Evolutionary conservation across 2,329 filamentous ascomycete species (phyloP).

Genomic region (Penicillium verrucosum): DNA sequence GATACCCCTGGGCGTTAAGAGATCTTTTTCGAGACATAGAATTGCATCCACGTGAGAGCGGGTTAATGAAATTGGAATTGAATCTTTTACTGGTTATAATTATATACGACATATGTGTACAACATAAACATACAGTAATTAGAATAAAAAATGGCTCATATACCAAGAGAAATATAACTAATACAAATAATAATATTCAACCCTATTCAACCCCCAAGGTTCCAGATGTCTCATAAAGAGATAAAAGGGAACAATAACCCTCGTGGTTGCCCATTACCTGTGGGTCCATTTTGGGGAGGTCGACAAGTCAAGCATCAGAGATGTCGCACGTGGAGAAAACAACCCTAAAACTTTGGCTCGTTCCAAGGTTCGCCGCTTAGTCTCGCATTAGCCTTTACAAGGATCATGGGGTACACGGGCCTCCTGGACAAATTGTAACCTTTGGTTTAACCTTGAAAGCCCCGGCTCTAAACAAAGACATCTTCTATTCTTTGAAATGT

Average conservation of each 20-base stretch:
- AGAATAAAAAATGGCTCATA: neutral
- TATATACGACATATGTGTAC: too few relatives aligned
- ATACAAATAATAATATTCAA: too few relatives aligned
- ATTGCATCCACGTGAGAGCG: too few relatives aligned
- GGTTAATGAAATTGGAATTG: neutral
- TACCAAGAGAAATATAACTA: neutral
- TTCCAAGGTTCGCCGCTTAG: neutral
- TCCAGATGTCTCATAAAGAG: neutral
- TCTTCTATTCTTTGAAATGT: neutral
- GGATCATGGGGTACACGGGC: conserved; percentile 5
- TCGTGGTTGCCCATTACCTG: neutral
- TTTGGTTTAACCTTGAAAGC: neutral
- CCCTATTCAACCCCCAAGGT: too few relatives aligned
- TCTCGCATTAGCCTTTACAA: conserved; percentile 5
- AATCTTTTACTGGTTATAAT: neutral
- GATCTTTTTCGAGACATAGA: neutral
- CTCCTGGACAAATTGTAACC: neutral
- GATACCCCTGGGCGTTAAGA: conserved; percentile 2
- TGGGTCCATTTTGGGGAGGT: neutral
- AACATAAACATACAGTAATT: neutral
- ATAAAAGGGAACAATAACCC: neutral
- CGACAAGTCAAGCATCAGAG: conserved; percentile 8
- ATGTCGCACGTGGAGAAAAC: conserved; percentile 18
- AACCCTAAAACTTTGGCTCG: conserved; percentile 9
- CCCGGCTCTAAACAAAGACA: neutral